Evolutionary conservation across 2,329 filamentous ascomycete genomes (phyloP).

Genomic region (Ceratocystis variospora): DNA sequence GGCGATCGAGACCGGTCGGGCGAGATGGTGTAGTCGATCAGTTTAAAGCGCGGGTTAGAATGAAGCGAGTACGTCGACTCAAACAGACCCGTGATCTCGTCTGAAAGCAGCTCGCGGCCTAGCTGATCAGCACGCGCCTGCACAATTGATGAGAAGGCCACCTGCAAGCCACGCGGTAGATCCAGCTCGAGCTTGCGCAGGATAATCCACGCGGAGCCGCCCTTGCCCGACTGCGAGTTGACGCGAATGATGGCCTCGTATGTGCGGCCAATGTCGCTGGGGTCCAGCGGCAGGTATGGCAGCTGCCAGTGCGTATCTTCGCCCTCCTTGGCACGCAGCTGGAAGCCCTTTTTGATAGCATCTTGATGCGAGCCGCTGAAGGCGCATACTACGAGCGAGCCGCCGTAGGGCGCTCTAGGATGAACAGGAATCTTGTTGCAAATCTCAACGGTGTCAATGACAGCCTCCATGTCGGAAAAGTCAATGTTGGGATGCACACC

Average conservation of each 20-base stretch:
- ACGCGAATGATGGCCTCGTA: slow-evolving; percentile 97
- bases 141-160: slow-evolving; percentile 79
- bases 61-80: slow-evolving; percentile 75
- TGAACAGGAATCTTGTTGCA: slow-evolving; percentile 94
- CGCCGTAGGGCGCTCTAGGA: slow-evolving; percentile 77
- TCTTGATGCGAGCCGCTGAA: slow-evolving; percentile 91
- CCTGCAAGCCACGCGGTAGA: slow-evolving; percentile 78
- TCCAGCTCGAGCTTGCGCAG: slow-evolving; percentile 80
- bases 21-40: slow-evolving; percentile 84
- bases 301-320: slow-evolving; percentile 65
- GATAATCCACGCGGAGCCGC: slow-evolving; percentile 88
- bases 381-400: slow-evolving; percentile 79
- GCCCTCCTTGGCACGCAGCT: slow-evolving; percentile 47
- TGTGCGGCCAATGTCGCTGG: slow-evolving; percentile 84
- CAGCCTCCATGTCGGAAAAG: slow-evolving; percentile 73
- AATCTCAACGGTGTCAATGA: slow-evolving; percentile 81
- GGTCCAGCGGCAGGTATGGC: slow-evolving; percentile 86
- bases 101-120: slow-evolving; percentile 68
- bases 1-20: slow-evolving; percentile 70
- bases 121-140: slow-evolving; percentile 67
- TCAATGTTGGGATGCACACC: slow-evolving; percentile 74
- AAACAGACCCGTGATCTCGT: slow-evolving; percentile 79
- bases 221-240: slow-evolving; percentile 93
- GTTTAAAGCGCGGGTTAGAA: slow-evolving; percentile 56
- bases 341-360: slow-evolving; percentile 87